Evolutionary conservation across 2,329 filamentous ascomycete genomes (phyloP), one percentile per base, ranked within the genome.

Genomic region (Elsinoe ampelina): DNA sequence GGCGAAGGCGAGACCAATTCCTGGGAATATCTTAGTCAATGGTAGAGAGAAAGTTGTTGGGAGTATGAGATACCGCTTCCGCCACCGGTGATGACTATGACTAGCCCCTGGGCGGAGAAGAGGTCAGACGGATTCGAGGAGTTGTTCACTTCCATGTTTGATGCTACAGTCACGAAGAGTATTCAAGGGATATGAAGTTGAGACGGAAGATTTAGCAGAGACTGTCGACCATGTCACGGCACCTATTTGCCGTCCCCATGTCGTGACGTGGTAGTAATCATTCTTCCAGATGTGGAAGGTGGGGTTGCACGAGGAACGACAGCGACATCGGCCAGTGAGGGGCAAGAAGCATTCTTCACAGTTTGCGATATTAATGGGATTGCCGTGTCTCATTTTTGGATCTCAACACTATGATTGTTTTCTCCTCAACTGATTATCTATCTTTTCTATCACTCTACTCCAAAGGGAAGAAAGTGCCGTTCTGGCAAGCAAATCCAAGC

Each of bases 11-110:
- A 59, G 59, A n/a, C 59, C 59, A 13, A 61, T 59, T 11, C 59
- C 59, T 61, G 42, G 20, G 32, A 11, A 5, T 1, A 10, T 13
- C 56, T 8, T 56, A 22, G 22, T 26, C 22, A 6, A 26, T 11
- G 15, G 2, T 12, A 1, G 15, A 34, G n/a, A 13, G 19, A 15
- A 10, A 20, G 5, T 15, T 13, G 10, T 15, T 7, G 11, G 30
- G n/a, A 34, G n/a, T n/a, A n/a, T 17, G 32, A 65, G 68, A 56
- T 64, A 73, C 71, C 71, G 55, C 64, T 70, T 8, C 71, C 71
- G 20, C 70, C 71, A 45, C 71, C 71, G n/a, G 71, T 73, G 52
- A 73, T 71, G 20, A 71, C 70, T 2, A 72, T 66, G 0, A 71
- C 68, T 5, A 72, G 63, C 19, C 66, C 70, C 60, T 71, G 70